Percentiles rank a stretch among this genome's conserved stretches.
phyloP scores from a whole-genome alignment of 169 alveolate genomes.

The Plasmodium cynomolgi region DNA sequence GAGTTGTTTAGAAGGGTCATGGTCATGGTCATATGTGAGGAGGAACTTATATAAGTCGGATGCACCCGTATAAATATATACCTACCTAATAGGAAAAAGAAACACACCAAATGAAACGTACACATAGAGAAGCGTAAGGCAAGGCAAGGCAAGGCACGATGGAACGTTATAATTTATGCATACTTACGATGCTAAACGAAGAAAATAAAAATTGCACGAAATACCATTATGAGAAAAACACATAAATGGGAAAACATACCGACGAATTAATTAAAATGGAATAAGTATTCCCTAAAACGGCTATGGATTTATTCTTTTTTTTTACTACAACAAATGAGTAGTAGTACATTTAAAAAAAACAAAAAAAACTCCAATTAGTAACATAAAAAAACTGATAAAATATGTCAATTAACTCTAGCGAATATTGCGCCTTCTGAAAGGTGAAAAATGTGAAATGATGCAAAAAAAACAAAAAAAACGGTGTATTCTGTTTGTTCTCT shows the following conservation, averaged over 20 bases:
- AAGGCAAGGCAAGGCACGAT: not conserved
- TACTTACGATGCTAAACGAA: not conserved
- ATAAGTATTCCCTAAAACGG: not conserved
- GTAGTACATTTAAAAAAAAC: not conserved
- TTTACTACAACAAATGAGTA: not conserved
- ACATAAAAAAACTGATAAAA: not conserved
- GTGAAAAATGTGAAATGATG: not conserved
- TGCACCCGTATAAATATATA: not conserved
- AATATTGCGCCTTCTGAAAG: not conserved
- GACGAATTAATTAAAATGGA: not conserved
- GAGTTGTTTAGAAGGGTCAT: not conserved
- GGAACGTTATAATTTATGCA: not conserved
- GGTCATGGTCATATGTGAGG: not conserved
- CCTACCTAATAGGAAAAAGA: not conserved
- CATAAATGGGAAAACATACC: not conserved
- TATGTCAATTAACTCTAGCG: not conserved
- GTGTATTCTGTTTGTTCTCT: not conserved
- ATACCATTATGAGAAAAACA: not conserved
- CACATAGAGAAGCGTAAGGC: not conserved
- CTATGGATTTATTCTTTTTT: no score
- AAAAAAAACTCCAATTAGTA: not conserved
- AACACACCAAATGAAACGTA: not conserved
- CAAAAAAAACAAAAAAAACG: not conserved
- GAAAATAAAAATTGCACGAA: not conserved
- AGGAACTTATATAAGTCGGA: not conserved